phyloP scores from a whole-genome alignment of 306 rosid genomes.

The Prosopis cineraria region DNA sequence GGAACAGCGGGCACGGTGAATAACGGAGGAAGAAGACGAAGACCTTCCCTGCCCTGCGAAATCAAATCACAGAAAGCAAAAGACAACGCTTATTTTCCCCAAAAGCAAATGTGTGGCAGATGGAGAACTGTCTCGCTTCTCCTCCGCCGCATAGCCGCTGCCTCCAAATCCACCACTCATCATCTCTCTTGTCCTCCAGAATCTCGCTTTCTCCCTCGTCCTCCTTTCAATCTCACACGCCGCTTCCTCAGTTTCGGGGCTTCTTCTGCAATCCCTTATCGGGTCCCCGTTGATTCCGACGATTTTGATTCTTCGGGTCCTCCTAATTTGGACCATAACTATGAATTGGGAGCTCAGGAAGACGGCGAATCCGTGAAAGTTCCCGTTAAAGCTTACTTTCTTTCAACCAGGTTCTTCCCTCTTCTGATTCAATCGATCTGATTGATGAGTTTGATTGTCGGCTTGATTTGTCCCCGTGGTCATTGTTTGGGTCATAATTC shows the following conservation, averaged over 20 bases:
- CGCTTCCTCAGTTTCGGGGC: constrained; percentile 44
- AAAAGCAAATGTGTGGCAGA: constrained; percentile 70
- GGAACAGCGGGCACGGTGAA: background rate
- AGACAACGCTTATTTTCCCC: no score
- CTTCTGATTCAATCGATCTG: background rate
- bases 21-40: background rate
- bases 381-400: constrained; percentile 84
- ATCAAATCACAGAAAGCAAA: background rate
- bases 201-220: constrained; percentile 24
- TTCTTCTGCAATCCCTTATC: constrained; percentile 61
- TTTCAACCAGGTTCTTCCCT: constrained; percentile 78
- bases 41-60: background rate
- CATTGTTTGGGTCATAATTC: constrained; percentile 1
- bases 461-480: constrained; percentile 12
- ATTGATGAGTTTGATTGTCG: constrained; percentile 15
- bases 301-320: constrained; percentile 51
- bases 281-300: constrained; percentile 29
- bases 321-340: constrained; percentile 12
- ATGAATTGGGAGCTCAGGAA: constrained; percentile 37
- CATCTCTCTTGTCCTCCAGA: constrained; percentile 13
- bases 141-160: constrained; percentile 39
- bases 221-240: constrained; percentile 6
- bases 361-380: constrained; percentile 52
- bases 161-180: constrained; percentile 37
- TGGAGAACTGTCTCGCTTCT: constrained; percentile 72